These are phyloP conservation scores for Diaporthe aspalathi DNA, from an alignment of 2,329 filamentous ascomycete genomes.

Conservation along the genomic window DNA sequence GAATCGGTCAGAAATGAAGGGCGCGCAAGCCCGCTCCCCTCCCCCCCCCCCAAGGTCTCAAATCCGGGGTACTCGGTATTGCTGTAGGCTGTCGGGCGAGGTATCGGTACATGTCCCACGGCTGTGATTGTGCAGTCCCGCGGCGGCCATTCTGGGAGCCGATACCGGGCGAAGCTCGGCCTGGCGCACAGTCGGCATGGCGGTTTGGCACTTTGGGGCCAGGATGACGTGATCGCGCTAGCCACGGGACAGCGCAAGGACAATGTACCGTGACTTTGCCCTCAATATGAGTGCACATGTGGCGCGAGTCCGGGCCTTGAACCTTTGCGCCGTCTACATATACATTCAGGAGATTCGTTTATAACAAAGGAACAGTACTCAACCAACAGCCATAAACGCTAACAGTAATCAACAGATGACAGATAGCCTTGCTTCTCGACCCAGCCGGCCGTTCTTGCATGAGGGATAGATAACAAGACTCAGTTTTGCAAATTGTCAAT, in stretches of 20 bases:
- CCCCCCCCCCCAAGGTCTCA: background rate
- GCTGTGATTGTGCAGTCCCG: conserved; percentile 9
- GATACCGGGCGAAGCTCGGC: conserved; percentile 31
- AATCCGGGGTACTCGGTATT: conserved; percentile 33
- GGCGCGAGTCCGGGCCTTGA: no score
- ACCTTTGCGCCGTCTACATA: no score
- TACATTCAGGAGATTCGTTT: no score
- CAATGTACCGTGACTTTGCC: conserved; percentile 16
- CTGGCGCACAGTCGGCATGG: background rate
- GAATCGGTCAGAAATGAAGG: conserved; percentile 5
- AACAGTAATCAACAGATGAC: background rate
- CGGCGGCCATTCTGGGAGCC: conserved; percentile 13
- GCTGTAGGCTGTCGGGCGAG: conserved; percentile 10
- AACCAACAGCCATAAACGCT: no score
- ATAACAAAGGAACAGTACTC: no score
- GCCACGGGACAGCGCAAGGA: background rate
- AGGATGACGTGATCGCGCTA: conserved; percentile 25
- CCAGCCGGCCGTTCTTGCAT: background rate
- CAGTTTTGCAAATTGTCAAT: background rate
- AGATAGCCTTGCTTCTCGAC: background rate
- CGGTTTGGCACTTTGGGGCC: conserved; percentile 14
- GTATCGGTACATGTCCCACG: conserved; percentile 29
- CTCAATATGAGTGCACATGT: background rate
- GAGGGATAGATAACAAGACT: background rate
- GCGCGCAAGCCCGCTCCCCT: background rate